Conservation (phyloP, 257 asterid genomes). For the Primulina tabacum region DNA sequence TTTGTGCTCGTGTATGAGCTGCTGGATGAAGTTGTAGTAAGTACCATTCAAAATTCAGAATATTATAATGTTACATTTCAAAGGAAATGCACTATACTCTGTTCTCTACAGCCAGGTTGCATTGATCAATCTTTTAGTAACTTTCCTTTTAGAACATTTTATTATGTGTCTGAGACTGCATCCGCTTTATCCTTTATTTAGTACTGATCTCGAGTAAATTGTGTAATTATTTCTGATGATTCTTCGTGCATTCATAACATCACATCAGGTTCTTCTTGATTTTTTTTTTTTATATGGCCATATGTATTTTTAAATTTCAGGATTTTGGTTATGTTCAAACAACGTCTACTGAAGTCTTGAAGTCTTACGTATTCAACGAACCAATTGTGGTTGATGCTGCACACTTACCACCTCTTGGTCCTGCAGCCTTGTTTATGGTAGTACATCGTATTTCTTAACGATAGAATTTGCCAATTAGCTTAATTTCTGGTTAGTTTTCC, state of each 20-base stretch:
- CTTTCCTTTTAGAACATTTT: slow-evolving; percentile 2
- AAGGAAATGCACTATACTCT: neutral
- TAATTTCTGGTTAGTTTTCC: slow-evolving; percentile 10
- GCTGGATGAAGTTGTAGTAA: slow-evolving; percentile 95
- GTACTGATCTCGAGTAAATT: neutral
- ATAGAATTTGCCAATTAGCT: neutral
- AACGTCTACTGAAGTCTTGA: slow-evolving; percentile 93
- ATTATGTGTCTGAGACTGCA: neutral
- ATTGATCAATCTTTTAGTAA: neutral
- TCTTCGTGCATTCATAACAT: slow-evolving; percentile 12
- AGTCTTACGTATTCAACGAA: slow-evolving; percentile 89
- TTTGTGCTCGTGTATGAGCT: slow-evolving; percentile 97
- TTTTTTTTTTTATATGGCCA: slow-evolving; percentile 19
- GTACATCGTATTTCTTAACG: slow-evolving; percentile 24
- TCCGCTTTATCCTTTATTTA: neutral
- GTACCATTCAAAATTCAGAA: slow-evolving; percentile 28
- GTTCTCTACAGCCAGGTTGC: slow-evolving; percentile 10
- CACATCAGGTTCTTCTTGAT: neutral
- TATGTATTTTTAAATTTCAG: slow-evolving; percentile 40
- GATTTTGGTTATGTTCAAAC: slow-evolving; percentile 98
- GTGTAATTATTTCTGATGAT: slow-evolving; percentile 16
- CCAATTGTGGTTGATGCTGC: slow-evolving; percentile 95
- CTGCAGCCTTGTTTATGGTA: slow-evolving; percentile 95
- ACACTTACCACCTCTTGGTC: slow-evolving; percentile 85
- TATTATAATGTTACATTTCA: slow-evolving; percentile 15